Base-by-base conservation (phyloP, 1,139 yeast genomes). In the Geotrichum reessii region DNA sequence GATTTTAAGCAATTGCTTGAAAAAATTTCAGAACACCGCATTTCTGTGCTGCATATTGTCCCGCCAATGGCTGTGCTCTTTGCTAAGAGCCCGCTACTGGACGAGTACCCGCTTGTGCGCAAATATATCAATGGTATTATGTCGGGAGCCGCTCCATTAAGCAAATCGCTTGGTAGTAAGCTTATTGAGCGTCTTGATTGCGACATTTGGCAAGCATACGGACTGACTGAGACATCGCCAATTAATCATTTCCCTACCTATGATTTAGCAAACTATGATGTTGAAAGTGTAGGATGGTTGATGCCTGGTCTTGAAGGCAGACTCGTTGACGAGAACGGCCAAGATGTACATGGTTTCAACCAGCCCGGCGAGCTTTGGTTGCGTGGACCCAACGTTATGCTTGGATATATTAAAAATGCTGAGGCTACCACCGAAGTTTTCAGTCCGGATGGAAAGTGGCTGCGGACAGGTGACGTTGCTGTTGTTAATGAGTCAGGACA, bases 391-490 rank as follows among this genome's bases (percentile, higher is more conserved):
- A 87, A 84, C 66, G 75, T 83, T 47, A 84, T 85, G 73, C 68
- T 69, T 25, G 81, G 81, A 9, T 87, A 87, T 70, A 83, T 72
- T 69, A 79, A 84, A 62, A 81, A 84, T 65, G 74, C 81, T 2
- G 77, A 76, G 50, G 74, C 81, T 2, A 66, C 84, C 52, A 69
- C 66, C 11, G 77, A 76, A 42, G 75, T 82, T 2, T 66, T 84
- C 52, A 84, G 82, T 60, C 69, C 74, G 21, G 85, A 85, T 25
- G 88, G 88, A 0, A 47, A 47, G 33, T 53, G 91, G 89, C 84
- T 85, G 71, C 75, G 78, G 42, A 86, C 93, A 7, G 95, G 95
- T 55, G 95, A 87, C 71, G 81, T 86, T 61, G 90, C 86, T 3
- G 73, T 73, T 47, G 73, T 86, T 54, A 80, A 76, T 47, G 66